A percentile compares a stretch with the other conserved stretches of the same genome.
phyloP scores from a whole-genome alignment of 371 early-diverging fungal species.

The Actinomucor elegans region DNA sequence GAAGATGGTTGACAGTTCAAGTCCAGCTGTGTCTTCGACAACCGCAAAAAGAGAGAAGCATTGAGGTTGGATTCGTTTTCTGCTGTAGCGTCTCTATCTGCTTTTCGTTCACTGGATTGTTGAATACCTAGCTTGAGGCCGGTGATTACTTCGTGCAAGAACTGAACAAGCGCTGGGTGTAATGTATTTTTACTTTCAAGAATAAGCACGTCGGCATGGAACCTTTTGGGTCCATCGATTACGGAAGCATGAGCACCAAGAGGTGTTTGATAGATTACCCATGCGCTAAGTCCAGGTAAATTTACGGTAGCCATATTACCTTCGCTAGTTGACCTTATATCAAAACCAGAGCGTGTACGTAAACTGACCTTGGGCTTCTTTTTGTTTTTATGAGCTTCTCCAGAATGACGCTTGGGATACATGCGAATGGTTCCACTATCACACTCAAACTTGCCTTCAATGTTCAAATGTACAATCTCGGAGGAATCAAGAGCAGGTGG shows the following conservation, averaged over 20 bases:
- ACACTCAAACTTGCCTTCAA: constrained; percentile 44
- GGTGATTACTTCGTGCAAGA: constrained; percentile 66
- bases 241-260: constrained; percentile 51
- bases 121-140: constrained; percentile 70
- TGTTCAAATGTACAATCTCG: constrained; percentile 31
- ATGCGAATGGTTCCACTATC: constrained; percentile 50
- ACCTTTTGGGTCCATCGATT: constrained; percentile 38
- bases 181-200: constrained; percentile 76
- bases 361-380: constrained; percentile 12
- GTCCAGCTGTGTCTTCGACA: constrained; percentile 69
- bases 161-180: constrained; percentile 75
- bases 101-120: constrained; percentile 47
- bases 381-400: constrained; percentile 11
- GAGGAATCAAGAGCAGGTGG: constrained; percentile 4
- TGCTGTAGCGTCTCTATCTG: constrained; percentile 12
- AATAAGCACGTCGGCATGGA: constrained; percentile 71
- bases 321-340: constrained; percentile 23
- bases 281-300: constrained; percentile 69
- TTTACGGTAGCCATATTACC: constrained; percentile 59
- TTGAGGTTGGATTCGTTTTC: constrained; percentile 29
- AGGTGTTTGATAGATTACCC: constrained; percentile 62
- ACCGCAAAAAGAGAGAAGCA: constrained; percentile 50
- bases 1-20: constrained; percentile 78
- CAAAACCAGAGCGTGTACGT: constrained; percentile 15
- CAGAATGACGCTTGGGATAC: constrained; percentile 53